phyloP scores from a whole-genome alignment of 805 yeast species.

The Trichomonascus vanleenenianus region DNA sequence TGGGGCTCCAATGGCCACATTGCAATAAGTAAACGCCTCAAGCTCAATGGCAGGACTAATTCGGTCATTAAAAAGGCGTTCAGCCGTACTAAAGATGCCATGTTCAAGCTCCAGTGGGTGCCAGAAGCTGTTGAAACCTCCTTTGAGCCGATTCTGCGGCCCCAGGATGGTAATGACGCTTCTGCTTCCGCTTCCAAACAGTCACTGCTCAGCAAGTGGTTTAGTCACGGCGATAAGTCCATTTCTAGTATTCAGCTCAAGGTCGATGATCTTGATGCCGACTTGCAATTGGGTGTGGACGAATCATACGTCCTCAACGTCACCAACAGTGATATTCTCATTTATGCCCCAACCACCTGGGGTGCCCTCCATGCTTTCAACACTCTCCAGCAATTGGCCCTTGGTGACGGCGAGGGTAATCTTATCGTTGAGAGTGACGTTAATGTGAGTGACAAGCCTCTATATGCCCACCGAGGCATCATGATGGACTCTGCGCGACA shows the following conservation, averaged over 20 bases:
- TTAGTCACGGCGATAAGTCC: neutral
- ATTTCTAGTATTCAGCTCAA: constrained; percentile 8
- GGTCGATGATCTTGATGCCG: constrained; percentile 23
- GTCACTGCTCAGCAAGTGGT: neutral
- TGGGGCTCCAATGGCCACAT: constrained; percentile 14
- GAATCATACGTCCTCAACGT: constrained; percentile 31
- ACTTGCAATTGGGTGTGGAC: constrained; percentile 33
- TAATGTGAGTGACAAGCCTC: constrained; percentile 28
- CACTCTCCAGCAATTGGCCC: constrained; percentile 34
- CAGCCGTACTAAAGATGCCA: constrained; percentile 18
- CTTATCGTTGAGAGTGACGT: constrained; percentile 28
- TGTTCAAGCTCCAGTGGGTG: constrained; percentile 27
- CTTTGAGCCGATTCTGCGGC: constrained; percentile 2
- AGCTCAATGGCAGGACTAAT: constrained; percentile 6
- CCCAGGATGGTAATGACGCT: constrained; percentile 9
- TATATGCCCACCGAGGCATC: constrained; percentile 31
- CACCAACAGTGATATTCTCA: constrained; percentile 16
- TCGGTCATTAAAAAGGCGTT: constrained; percentile 23
- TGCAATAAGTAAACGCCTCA: constrained; percentile 4
- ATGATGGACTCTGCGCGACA: constrained; percentile 33
- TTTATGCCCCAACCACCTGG: constrained; percentile 33
- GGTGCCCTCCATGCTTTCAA: constrained; percentile 36
- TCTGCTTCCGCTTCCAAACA: neutral
- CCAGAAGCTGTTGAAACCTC: constrained; percentile 28
- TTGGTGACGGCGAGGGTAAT: constrained; percentile 9